Evolutionary conservation across 768 basidiomycete genomes (phyloP).

Genomic region (Macrolepiota fuliginosa): DNA sequence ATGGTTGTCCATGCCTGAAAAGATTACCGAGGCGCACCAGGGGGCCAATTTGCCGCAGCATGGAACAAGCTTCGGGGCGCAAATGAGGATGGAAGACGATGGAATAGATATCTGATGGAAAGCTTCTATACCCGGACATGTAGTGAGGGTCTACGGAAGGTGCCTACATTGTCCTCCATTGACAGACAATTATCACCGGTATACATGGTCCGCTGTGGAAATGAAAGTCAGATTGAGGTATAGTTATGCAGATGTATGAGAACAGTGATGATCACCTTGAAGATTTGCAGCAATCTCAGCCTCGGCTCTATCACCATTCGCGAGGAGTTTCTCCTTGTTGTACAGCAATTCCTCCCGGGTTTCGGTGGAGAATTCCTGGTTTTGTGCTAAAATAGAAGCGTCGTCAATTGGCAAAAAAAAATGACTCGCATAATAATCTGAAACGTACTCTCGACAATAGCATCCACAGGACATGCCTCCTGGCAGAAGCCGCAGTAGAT

Average conservation of each 20-base stretch:
- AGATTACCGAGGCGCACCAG: background rate
- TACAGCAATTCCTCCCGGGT: slow-evolving; percentile 97
- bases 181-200: slow-evolving; percentile 49
- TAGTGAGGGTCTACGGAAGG: slow-evolving; percentile 12
- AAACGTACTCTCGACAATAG: slow-evolving; percentile 94
- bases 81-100: background rate
- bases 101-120: slow-evolving; percentile 12
- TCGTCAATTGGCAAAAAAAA: slow-evolving; percentile 4
- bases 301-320: slow-evolving; percentile 95
- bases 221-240: slow-evolving; percentile 21
- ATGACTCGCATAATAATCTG: background rate
- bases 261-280: slow-evolving; percentile 52
- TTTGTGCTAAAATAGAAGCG: slow-evolving; percentile 66
- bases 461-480: slow-evolving; percentile 99
- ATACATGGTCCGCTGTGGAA: slow-evolving; percentile 77
- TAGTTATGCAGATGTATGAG: slow-evolving; percentile 8
- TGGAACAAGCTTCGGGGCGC: background rate
- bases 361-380: slow-evolving; percentile 96
- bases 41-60: background rate
- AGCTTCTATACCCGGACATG: slow-evolving; percentile 14
- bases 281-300: slow-evolving; percentile 97
- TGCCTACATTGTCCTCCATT: slow-evolving; percentile 3
- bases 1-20: background rate
- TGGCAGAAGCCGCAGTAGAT: slow-evolving; percentile 99
- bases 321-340: slow-evolving; percentile 98